Evolutionary conservation across 495 filamentous ascomycete species (phyloP), one percentile per base, ranked within the genome.

Genomic region (Talaromyces adpressus): DNA sequence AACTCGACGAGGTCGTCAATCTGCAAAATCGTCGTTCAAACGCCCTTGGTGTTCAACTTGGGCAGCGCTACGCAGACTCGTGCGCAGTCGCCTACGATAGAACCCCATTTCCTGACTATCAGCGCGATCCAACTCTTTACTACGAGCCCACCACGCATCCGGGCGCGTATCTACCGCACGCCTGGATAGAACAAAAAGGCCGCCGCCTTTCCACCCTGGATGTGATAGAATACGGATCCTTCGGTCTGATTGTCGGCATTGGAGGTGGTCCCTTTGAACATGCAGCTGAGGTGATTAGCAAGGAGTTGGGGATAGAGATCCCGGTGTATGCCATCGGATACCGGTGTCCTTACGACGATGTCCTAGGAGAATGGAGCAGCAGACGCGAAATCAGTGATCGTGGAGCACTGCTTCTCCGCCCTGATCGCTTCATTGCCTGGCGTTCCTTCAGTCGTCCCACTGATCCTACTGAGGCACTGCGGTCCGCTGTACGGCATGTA

Each of bases 151-250:
- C 62, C 9, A 83, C 81, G 7, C 79, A 77, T 63, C 81, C 82
- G 16, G 82, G 82, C 8, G 68, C 67, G 22, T 70, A 78, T 32
- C 68, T 82, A 2, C 82, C 82, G 1, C 82, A 84, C 63, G 81
- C 76, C 0, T 84, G 82, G 82, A 63, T 84, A 0, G 81, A 78
- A 51, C 72, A 66, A 2, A 78, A 76, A 1, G 62, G 65, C 4
- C 70, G 74, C 54, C 51, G 56, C 14, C 63, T 81, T 32, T 81
- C 79, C 7, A 82, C 81, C 0, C 73, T 79, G 45, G 82, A 84
- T 64, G 66, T 84, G 1, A 81, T 78, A 1, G 82, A 80, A 6
- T 69, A 82, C 47, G 78, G 80, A 1, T 59, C 57, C 7, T 84
- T 84, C 65, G 69, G 64, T 25, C 66, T 84, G 1, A 65, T 82